Evolutionary conservation across 345 rosid species (phyloP).

Genomic region (Syzygium oleosum): DNA sequence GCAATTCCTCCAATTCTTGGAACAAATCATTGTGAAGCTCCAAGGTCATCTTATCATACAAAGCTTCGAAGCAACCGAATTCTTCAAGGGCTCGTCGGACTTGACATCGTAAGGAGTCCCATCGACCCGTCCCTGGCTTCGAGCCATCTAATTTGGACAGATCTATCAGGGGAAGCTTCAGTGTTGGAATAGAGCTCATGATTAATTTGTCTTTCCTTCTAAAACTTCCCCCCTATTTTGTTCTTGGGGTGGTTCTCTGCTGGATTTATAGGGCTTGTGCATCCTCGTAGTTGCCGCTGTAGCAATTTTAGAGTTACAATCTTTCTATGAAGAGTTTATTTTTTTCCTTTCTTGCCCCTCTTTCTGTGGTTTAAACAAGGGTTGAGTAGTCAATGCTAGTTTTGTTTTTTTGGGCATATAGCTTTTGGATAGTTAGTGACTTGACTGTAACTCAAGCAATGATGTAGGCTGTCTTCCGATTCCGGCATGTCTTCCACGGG

Average conservation of each 20-base stretch:
- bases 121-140: neutral
- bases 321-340: too few relatives aligned
- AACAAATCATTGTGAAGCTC: neutral
- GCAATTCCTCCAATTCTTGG: neutral
- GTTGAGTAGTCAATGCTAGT: neutral
- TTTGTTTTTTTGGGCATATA: neutral
- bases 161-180: neutral
- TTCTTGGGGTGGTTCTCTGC: neutral
- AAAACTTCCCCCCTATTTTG: neutral
- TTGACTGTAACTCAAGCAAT: neutral
- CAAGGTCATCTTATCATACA: neutral
- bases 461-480: neutral
- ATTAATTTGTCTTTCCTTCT: neutral
- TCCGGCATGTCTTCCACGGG: too few relatives aligned
- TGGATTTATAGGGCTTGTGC: neutral
- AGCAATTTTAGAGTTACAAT: neutral
- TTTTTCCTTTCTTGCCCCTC: too few relatives aligned
- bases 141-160: neutral
- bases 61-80: constrained; percentile 1
- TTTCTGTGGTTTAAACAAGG: neutral
- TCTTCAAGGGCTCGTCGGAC: constrained; percentile 1
- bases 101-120: neutral
- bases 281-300: neutral
- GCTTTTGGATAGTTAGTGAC: neutral
- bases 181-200: neutral